Evolutionary conservation across 306 rosid species (phyloP).

Genomic region (Fragaria nilgerrensis): DNA sequence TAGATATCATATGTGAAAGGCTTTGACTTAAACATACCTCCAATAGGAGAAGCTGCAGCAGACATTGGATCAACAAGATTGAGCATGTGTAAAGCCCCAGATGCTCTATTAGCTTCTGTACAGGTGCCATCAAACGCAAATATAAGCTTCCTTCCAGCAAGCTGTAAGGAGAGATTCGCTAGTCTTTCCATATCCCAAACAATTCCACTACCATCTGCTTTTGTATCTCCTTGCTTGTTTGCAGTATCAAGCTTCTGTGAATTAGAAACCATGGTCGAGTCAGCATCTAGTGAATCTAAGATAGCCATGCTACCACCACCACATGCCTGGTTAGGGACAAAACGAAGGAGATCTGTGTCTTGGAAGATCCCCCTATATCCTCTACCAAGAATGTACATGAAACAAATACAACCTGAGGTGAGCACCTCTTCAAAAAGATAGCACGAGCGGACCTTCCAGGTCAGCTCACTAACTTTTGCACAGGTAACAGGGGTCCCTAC

Average conservation of each 20-base stretch:
- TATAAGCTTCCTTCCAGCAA: slow-evolving; percentile 91
- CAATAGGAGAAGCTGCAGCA: slow-evolving; percentile 99
- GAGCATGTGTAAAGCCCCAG: slow-evolving; percentile 85
- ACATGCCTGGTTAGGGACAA: slow-evolving; percentile 97
- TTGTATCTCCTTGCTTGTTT: slow-evolving; percentile 67
- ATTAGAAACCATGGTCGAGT: slow-evolving; percentile 58
- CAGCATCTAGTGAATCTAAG: slow-evolving; percentile 89
- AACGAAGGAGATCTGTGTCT: slow-evolving; percentile 92
- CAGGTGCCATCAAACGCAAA: slow-evolving; percentile 98
- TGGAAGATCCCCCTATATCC: slow-evolving; percentile 97
- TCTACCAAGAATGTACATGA: slow-evolving; percentile 98
- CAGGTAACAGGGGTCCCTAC: slow-evolving; percentile 78
- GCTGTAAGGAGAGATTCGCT: slow-evolving; percentile 86
- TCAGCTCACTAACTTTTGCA: slow-evolving; percentile 76
- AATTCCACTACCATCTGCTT: slow-evolving; percentile 96
- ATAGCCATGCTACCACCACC: slow-evolving; percentile 99
- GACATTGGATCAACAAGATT: slow-evolving; percentile 98
- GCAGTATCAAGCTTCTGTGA: slow-evolving; percentile 68
- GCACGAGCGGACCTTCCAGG: slow-evolving; percentile 95
- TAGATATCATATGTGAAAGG: slow-evolving; percentile 13
- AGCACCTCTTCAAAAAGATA: slow-evolving; percentile 98
- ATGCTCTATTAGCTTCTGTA: slow-evolving; percentile 63
- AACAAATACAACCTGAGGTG: slow-evolving; percentile 81
- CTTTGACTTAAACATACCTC: slow-evolving; percentile 67
- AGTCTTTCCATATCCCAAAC: slow-evolving; percentile 99